Evolutionary conservation across 1,284 basidiomycete genomes (phyloP).

Genomic region (Cryptococcus depauperatus): DNA sequence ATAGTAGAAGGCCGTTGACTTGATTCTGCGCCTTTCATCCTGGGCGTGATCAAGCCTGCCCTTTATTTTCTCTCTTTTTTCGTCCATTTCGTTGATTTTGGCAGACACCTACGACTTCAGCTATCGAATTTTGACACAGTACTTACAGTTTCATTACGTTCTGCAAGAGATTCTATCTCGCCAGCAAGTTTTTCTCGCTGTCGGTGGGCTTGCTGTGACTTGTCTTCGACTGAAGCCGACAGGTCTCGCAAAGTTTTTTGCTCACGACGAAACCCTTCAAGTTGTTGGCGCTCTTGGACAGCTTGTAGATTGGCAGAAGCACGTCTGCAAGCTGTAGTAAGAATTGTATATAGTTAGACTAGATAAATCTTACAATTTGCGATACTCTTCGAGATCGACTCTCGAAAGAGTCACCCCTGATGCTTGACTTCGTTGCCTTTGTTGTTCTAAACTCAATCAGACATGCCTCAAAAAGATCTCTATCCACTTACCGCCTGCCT

Average conservation of each 20-base stretch:
- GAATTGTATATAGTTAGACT: no score
- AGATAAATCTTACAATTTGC: constrained; percentile 56
- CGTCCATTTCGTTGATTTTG: constrained; percentile 55
- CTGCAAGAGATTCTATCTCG: constrained; percentile 54
- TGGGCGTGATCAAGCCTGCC: constrained; percentile 34
- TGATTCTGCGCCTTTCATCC: constrained; percentile 33
- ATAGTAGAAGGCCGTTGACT: constrained; percentile 14
- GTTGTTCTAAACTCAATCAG: constrained; percentile 54
- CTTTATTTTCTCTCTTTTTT: constrained; percentile 30
- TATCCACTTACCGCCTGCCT: constrained; percentile 58
- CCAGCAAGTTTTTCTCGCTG: constrained; percentile 56
- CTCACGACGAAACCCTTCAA: constrained; percentile 74
- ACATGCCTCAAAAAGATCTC: not conserved
- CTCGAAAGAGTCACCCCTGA: constrained; percentile 71
- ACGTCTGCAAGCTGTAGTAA: constrained; percentile 15
- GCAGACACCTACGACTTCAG: constrained; percentile 9
- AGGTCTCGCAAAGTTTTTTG: constrained; percentile 64
- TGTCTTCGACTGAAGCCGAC: constrained; percentile 52
- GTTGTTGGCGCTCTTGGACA: constrained; percentile 75
- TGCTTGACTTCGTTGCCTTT: constrained; percentile 59
- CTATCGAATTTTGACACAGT: not conserved
- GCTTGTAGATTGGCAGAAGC: constrained; percentile 62
- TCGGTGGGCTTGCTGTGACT: constrained; percentile 57
- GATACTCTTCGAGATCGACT: constrained; percentile 81
- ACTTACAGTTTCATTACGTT: constrained; percentile 56